A percentile compares a stretch with the other conserved stretches of the same genome.
phyloP scores from a whole-genome alignment of 208 protist genomes.

The Crithidia fasciculata region DNA sequence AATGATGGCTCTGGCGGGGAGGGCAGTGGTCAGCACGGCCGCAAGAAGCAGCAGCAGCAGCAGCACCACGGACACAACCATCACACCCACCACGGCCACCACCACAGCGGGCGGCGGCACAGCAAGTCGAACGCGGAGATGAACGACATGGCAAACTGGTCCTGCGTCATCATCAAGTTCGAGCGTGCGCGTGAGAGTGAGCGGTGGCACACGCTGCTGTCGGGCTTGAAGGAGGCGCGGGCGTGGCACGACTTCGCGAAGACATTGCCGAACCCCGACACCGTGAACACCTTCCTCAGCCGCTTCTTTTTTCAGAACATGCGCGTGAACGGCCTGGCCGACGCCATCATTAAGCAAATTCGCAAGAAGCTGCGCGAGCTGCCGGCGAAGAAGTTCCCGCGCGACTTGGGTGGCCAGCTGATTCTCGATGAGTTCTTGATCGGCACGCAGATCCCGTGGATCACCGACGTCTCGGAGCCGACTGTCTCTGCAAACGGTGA shows the following conservation, averaged over 20 bases:
- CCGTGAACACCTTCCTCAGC: conserved; percentile 73
- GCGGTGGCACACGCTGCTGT: conserved; percentile 69
- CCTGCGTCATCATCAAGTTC: conserved; percentile 64
- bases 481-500: conserved; percentile 70
- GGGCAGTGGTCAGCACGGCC: not conserved
- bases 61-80: not conserved
- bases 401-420: conserved; percentile 67
- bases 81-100: not conserved
- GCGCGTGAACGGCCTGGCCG: conserved; percentile 47
- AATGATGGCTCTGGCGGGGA: not conserved
- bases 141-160: conserved; percentile 43
- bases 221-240: conserved; percentile 49
- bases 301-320: conserved; percentile 87
- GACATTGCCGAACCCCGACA: conserved; percentile 64
- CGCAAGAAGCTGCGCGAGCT: conserved; percentile 72
- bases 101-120: not conserved
- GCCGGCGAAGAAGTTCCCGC: conserved; percentile 75
- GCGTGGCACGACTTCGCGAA: conserved; percentile 70
- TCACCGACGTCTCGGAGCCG: conserved; percentile 72
- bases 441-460: conserved; percentile 68
- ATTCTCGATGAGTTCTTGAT: conserved; percentile 83
- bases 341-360: conserved; percentile 53
- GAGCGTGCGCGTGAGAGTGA: conserved; percentile 64
- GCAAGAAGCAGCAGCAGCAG: not conserved
- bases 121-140: not conserved